Conservation (phyloP, 495 filamentous ascomycete species). For the Penicillium turbatum region DNA sequence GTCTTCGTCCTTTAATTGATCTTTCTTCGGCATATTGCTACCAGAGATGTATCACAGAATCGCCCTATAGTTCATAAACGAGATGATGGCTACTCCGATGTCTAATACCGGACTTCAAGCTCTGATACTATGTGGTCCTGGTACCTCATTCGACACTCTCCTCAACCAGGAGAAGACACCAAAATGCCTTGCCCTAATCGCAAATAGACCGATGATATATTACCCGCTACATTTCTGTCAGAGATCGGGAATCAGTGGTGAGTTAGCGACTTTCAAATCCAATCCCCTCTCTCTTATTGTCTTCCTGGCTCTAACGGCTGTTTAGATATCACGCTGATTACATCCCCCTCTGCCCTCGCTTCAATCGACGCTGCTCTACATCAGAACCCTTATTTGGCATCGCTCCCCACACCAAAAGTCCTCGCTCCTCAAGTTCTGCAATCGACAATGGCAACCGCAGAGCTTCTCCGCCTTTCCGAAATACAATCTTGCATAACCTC, state of each 20-base stretch:
- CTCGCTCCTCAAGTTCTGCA: not conserved
- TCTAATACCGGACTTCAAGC: not conserved
- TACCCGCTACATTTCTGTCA: not conserved
- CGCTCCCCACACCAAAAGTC: not conserved
- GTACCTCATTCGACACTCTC: not conserved
- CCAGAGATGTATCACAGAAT: not conserved
- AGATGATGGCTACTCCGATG: not conserved
- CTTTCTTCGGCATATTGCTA: not conserved
- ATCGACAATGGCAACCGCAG: not conserved
- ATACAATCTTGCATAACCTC: not conserved
- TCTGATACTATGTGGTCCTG: not conserved
- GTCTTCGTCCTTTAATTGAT: not conserved
- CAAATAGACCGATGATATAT: constrained; percentile 1
- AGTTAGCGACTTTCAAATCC: not conserved
- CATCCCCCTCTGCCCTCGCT: not conserved
- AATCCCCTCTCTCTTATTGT: not conserved
- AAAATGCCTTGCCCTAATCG: not conserved
- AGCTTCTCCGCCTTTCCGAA: not conserved
- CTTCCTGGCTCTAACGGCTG: not conserved
- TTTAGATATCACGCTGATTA: not conserved
- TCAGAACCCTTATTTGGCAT: not conserved
- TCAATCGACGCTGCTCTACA: not conserved
- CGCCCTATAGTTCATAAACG: not conserved
- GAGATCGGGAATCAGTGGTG: not conserved
- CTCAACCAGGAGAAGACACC: not conserved